Evolutionary conservation across 257 asterid genomes (phyloP), one percentile per base, ranked within the genome.

Genomic region (Nicotiana otophora): DNA sequence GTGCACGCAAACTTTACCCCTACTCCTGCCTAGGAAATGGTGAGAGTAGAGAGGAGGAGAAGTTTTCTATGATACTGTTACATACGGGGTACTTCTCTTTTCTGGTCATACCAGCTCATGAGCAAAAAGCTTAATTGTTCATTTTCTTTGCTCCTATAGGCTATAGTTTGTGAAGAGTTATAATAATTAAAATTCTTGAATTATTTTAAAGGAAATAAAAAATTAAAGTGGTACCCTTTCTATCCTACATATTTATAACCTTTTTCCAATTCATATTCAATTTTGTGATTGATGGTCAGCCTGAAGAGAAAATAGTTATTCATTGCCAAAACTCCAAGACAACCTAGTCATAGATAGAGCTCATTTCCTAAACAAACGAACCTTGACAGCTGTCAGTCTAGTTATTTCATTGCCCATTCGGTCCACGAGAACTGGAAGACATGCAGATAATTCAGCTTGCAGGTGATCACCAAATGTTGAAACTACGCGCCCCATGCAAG

Each of bases 361-460:
- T 74, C 62, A 74, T 23, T 48, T 19, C 80, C 39, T 6, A 48
- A 48, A 42, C 58, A 66, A 74, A 85, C 93, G 74, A 87, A 96
- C 99, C 97, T 96, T 96, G 81, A 96, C 99, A 85, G 99, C 98
- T 79, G 99, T 96, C 79, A 96, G 98, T 78, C 99, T 90, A 74
- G 99, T 96, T 75, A 96, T 96, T 87, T 96, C 98, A 89, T 94
- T 96, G 78, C 98, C 99, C 99, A 96, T 96, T 81, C 99, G 90
- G 83, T 96, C 99, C 77, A 96, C 99, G 72, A 96, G 96, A 82
- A 96, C 99, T 66, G 99, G 99, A 87, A 96, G 98, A 86, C 99
- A 94, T 80, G 94, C 84, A 54, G 95, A 91, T 85, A 96, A 84
- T 77, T 94, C 98, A 34, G 89, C 82, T 66, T 82, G 89, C 83